Evolutionary conservation across 1,284 basidiomycete species (phyloP).

Genomic region (Anthracocystis walkeri): DNA sequence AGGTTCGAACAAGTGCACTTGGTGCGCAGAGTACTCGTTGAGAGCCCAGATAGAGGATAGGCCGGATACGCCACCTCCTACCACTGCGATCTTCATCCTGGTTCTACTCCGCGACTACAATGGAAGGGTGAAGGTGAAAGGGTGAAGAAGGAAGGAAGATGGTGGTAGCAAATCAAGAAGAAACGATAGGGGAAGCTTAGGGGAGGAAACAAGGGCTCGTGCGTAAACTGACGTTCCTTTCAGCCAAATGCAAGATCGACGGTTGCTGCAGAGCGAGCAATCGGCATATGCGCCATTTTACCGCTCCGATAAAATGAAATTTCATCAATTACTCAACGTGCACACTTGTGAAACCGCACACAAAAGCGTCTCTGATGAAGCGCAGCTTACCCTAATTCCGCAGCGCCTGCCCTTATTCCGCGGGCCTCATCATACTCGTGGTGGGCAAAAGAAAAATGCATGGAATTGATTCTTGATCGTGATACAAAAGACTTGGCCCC

Average conservation of each 20-base stretch:
- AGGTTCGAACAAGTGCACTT: constrained; percentile 83
- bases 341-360: no score
- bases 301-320: no score
- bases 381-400: background rate
- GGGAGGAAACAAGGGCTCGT: background rate
- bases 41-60: constrained; percentile 82
- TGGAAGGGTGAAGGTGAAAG: background rate
- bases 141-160: background rate
- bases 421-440: no score
- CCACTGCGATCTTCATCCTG: constrained; percentile 74
- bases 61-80: constrained; percentile 83
- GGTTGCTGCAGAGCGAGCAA: no score
- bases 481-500: no score
- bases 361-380: no score
- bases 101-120: no score
- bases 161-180: background rate
- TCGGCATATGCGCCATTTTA: no score
- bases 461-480: no score
- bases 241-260: no score
- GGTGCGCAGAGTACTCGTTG: constrained; percentile 82
- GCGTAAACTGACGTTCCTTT: background rate
- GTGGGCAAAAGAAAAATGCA: background rate
- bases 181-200: background rate
- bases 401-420: background rate
- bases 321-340: no score